Evolutionary conservation across 163 green algal genomes (phyloP).

Genomic region (Scenedesmus sp.): DNA sequence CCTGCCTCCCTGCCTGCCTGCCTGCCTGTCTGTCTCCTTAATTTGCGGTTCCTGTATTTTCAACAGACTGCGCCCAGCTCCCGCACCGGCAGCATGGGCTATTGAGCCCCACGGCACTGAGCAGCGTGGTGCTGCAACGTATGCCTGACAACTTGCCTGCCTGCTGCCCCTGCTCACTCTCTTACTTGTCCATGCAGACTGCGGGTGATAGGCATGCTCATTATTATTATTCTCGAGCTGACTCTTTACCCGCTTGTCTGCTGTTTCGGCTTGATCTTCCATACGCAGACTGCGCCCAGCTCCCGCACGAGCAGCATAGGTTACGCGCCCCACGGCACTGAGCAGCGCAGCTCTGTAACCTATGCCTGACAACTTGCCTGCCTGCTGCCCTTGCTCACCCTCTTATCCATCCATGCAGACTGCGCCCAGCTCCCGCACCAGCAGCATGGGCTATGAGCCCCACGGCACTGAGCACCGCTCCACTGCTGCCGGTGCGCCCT

Average conservation of each 20-base stretch:
- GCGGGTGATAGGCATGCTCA: too few species aligned
- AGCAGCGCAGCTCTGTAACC: too few species aligned
- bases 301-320: not conserved
- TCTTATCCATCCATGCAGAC: not conserved
- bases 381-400: not conserved
- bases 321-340: not conserved
- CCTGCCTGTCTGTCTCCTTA: not conserved
- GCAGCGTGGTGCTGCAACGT: not conserved
- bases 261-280: not conserved
- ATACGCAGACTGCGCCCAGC: not conserved
- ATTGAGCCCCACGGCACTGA: too few species aligned
- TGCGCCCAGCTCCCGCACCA: not conserved
- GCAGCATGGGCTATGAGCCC: not conserved
- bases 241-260: too few species aligned
- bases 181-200: too few species aligned
- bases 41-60: not conserved
- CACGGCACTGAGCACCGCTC: not conserved
- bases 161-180: too few species aligned
- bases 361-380: not conserved
- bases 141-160: too few species aligned
- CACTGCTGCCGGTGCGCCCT: not conserved
- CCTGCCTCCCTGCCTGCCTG: not conserved
- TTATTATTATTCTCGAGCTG: too few species aligned
- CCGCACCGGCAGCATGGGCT: too few species aligned
- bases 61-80: not conserved